A percentile compares a stretch with the other conserved stretches of the same genome.
These are phyloP conservation scores for Ogataea sp. DNA, from an alignment of 805 yeast genomes.

Conservation along the genomic window DNA sequence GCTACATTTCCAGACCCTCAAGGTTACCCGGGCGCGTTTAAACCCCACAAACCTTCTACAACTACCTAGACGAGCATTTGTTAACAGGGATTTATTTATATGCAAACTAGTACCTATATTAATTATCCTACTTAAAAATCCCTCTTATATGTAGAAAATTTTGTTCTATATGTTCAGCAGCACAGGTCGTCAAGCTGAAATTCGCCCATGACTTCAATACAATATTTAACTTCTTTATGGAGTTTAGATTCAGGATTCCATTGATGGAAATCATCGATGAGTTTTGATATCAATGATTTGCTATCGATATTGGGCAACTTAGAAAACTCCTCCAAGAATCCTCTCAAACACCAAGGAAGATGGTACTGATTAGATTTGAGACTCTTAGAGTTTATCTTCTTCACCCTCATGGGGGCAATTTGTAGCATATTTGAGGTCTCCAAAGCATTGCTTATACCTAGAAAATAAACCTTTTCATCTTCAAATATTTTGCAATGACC, in stretches of 20 bases:
- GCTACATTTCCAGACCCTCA: no score
- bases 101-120: no score
- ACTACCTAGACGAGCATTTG: neutral
- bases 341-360: constrained; percentile 90
- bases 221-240: constrained; percentile 71
- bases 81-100: neutral
- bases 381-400: constrained; percentile 29
- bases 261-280: constrained; percentile 51
- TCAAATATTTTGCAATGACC: constrained; percentile 83
- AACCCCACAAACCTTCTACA: no score
- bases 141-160: no score
- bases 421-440: constrained; percentile 60
- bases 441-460: constrained; percentile 64
- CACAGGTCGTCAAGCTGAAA: constrained; percentile 10
- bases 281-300: constrained; percentile 30
- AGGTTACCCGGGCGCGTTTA: no score
- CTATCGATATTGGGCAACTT: constrained; percentile 43
- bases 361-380: constrained; percentile 74
- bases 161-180: neutral
- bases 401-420: constrained; percentile 27
- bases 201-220: constrained; percentile 22
- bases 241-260: constrained; percentile 82
- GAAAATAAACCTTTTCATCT: constrained; percentile 59
- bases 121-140: no score
- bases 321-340: constrained; percentile 59